These are phyloP conservation scores for Phoenix dactylifera DNA, from an alignment of 176 grass and related monocot species.

Conservation along the genomic window DNA sequence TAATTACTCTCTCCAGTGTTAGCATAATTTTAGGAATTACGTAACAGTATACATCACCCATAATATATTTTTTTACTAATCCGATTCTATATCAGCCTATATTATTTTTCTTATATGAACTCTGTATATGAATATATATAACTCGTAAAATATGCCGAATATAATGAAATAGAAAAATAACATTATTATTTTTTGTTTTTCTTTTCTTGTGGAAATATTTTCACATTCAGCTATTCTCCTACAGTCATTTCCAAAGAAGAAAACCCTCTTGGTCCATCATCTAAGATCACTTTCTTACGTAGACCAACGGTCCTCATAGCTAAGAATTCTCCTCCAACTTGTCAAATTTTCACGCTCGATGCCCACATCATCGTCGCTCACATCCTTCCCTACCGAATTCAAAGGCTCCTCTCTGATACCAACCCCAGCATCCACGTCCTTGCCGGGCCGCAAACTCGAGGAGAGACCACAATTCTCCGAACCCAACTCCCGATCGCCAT, in stretches of 20 bases:
- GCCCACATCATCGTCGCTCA: constrained; percentile 22
- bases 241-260: constrained; percentile 51
- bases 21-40: too few species aligned
- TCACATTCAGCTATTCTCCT: too few species aligned
- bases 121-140: too few species aligned
- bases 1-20: constrained; percentile 50
- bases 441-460: constrained; percentile 30
- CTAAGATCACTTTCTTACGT: constrained; percentile 38
- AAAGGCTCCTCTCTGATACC: constrained; percentile 38
- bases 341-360: constrained; percentile 83
- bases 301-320: constrained; percentile 43
- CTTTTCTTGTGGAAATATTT: too few species aligned
- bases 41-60: too few species aligned
- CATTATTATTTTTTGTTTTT: too few species aligned
- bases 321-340: constrained; percentile 49
- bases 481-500: constrained; percentile 10
- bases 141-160: too few species aligned
- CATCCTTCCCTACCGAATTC: constrained; percentile 32
- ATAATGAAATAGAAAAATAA: too few species aligned
- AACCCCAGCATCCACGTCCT: constrained; percentile 13
- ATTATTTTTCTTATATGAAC: too few species aligned
- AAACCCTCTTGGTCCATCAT: constrained; percentile 25
- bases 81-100: too few species aligned
- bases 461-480: constrained; percentile 28
- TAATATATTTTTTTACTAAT: too few species aligned